Conservation (phyloP, 2,329 filamentous ascomycete species). For the Aureobasidium vineae region DNA sequence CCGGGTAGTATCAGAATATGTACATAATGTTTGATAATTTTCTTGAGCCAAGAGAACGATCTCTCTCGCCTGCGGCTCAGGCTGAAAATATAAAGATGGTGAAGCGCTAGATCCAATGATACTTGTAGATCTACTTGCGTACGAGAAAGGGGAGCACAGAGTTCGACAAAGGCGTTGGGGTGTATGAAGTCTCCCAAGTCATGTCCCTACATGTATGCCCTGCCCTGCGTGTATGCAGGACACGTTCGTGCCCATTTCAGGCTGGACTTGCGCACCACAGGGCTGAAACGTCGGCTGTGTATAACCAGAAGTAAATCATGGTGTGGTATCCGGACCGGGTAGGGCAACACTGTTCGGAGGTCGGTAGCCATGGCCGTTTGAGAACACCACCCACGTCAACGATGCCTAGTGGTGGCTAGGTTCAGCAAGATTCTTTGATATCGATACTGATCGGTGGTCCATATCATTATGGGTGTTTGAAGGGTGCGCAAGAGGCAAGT, state of each 20-base stretch:
- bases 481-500: background rate
- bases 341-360: background rate
- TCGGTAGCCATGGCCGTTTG: background rate
- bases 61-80: background rate
- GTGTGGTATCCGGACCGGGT: background rate
- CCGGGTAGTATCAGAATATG: conserved; percentile 12
- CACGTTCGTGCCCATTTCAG: background rate
- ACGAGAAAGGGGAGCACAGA: conserved; percentile 4
- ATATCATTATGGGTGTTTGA: background rate
- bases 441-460: background rate
- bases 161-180: background rate
- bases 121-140: conserved; percentile 18
- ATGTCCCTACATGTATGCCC: background rate
- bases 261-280: background rate
- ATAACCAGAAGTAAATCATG: background rate
- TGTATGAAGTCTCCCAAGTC: conserved; percentile 11
- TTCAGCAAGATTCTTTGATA: background rate
- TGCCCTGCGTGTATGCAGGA: background rate
- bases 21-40: conserved; percentile 8
- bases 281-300: conserved; percentile 3
- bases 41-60: background rate
- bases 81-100: background rate
- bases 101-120: conserved; percentile 5
- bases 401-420: background rate
- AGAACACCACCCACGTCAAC: conserved; percentile 8